Evolutionary conservation across 768 basidiomycete genomes (phyloP).

Genomic region (Erythrobasidium yunnanense): DNA sequence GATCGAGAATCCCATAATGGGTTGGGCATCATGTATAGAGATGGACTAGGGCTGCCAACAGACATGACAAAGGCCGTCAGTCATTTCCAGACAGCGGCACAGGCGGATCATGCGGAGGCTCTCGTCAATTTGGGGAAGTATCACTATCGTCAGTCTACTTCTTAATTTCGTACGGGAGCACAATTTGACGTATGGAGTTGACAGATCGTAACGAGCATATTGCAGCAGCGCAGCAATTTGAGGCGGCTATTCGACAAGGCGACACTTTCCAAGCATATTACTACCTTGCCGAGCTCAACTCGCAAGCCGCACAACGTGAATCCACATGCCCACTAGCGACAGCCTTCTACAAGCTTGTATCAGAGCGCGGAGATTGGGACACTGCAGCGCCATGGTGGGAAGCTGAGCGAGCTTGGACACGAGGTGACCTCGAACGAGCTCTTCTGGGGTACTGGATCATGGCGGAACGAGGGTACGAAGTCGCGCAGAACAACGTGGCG

Average conservation of each 20-base stretch:
- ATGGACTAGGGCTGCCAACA: constrained; percentile 61
- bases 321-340: constrained; percentile 71
- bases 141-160: constrained; percentile 43
- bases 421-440: constrained; percentile 67
- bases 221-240: constrained; percentile 62
- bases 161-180: background rate
- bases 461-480: constrained; percentile 80
- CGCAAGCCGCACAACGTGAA: constrained; percentile 47
- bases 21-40: constrained; percentile 81
- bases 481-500: constrained; percentile 89
- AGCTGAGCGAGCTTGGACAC: constrained; percentile 52
- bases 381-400: constrained; percentile 65
- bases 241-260: constrained; percentile 71
- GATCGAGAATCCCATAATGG: constrained; percentile 84
- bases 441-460: constrained; percentile 91
- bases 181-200: background rate
- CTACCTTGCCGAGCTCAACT: constrained; percentile 75
- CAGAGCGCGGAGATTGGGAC: constrained; percentile 70
- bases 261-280: constrained; percentile 92
- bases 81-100: constrained; percentile 68
- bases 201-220: constrained; percentile 60
- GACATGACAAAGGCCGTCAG: constrained; percentile 56
- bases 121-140: constrained; percentile 77
- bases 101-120: constrained; percentile 80
- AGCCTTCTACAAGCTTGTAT: constrained; percentile 82